A percentile compares a stretch with the other conserved stretches of the same genome.
Evolutionary conservation across 2,329 filamentous ascomycete species (phyloP).

Genomic region (Pseudogymnoascus sp.): DNA sequence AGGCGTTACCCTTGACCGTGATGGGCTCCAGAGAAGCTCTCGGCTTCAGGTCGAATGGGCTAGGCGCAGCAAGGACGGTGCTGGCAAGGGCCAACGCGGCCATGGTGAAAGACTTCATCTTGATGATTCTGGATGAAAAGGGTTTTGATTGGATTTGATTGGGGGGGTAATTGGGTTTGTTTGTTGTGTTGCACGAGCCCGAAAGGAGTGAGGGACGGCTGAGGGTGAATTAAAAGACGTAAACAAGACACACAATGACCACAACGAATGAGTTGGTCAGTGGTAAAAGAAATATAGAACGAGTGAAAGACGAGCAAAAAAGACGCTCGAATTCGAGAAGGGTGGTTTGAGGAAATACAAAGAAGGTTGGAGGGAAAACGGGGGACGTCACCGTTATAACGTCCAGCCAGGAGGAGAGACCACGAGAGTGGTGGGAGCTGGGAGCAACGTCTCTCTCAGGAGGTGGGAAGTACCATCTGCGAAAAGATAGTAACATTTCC

Average conservation of each 20-base stretch:
- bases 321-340: neutral
- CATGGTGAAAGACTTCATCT: slow-evolving; percentile 1
- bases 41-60: neutral
- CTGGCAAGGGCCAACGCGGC: neutral
- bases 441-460: neutral
- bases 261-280: slow-evolving; percentile 5
- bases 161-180: neutral
- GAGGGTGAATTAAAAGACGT: slow-evolving; percentile 7
- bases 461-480: neutral
- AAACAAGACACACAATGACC: slow-evolving; percentile 1
- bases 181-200: neutral
- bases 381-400: slow-evolving; percentile 5
- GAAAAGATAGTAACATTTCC: neutral
- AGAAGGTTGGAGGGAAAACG: neutral
- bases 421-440: neutral
- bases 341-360: neutral
- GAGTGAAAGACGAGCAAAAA: slow-evolving; percentile 9
- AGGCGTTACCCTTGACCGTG: slow-evolving; percentile 3
- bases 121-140: neutral
- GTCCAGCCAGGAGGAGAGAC: neutral
- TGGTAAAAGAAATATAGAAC: neutral
- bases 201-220: slow-evolving; percentile 2
- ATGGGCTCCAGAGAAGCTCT: neutral
- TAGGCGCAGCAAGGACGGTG: neutral
- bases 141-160: neutral